Conservation (phyloP, 2,329 filamentous ascomycete genomes). For the Pestalotiopsis sp. region DNA sequence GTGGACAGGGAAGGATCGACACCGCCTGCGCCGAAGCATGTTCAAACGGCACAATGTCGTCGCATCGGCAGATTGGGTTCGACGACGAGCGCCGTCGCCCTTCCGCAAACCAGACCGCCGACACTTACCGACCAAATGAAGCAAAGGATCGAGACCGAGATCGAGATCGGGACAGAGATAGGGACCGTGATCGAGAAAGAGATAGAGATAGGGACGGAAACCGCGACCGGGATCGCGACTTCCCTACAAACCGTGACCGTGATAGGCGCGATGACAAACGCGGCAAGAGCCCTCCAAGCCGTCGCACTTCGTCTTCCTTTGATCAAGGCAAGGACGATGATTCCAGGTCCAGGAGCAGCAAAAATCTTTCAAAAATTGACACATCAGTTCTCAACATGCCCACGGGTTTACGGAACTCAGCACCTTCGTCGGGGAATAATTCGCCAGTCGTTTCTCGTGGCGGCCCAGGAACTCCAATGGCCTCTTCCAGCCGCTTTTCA, state of each 20-base stretch:
- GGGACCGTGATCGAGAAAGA: slow-evolving; percentile 6
- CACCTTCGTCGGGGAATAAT: not conserved
- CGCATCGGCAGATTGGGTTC: slow-evolving; percentile 12
- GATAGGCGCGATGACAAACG: slow-evolving; percentile 1
- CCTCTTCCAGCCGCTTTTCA: not conserved
- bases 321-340: not conserved
- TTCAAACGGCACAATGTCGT: not conserved
- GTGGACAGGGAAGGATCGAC: not conserved
- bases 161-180: slow-evolving; percentile 22
- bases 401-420: not conserved
- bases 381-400: not conserved
- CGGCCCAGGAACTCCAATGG: not conserved
- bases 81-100: slow-evolving; percentile 22
- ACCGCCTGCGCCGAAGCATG: not conserved
- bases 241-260: slow-evolving; percentile 5
- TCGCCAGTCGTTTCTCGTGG: not conserved
- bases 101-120: slow-evolving; percentile 5
- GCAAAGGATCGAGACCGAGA: slow-evolving; percentile 21
- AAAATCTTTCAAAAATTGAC: not conserved
- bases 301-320: not conserved
- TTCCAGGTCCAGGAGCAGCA: not conserved
- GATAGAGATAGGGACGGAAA: not conserved
- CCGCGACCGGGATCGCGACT: slow-evolving; percentile 10
- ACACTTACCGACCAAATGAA: slow-evolving; percentile 7
- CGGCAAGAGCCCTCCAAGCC: not conserved